Evolutionary conservation across 148 eudicot species (phyloP).

Genomic region (Salicornia ramosissima): DNA sequence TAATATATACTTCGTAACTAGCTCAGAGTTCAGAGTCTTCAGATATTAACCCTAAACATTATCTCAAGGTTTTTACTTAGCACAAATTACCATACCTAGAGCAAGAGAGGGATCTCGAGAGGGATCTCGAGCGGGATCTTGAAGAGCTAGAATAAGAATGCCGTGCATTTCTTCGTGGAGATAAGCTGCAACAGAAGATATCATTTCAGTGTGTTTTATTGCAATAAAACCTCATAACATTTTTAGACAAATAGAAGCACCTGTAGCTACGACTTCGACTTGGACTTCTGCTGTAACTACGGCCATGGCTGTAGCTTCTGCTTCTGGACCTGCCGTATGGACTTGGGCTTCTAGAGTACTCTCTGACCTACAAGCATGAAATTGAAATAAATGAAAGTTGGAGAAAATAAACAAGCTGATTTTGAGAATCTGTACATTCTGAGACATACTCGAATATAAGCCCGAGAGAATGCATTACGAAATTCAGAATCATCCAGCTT

Average conservation of each 20-base stretch:
- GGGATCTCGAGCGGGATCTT: slow-evolving; percentile 46
- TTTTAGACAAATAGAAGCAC: slow-evolving; percentile 12
- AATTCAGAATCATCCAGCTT: slow-evolving; percentile 82
- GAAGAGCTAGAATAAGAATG: slow-evolving; percentile 60
- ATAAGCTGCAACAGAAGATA: slow-evolving; percentile 36
- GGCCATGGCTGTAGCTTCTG: slow-evolving; percentile 51
- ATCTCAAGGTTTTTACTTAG: not conserved
- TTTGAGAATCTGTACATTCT: not conserved
- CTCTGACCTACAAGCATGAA: slow-evolving; percentile 43
- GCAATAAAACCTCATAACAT: not conserved
- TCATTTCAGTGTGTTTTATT: not conserved
- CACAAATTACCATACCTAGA: slow-evolving; percentile 43
- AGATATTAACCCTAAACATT: not conserved
- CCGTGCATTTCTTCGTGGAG: slow-evolving; percentile 48
- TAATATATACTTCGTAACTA: no score
- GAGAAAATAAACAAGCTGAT: not conserved
- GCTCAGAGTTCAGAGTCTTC: not conserved
- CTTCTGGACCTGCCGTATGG: slow-evolving; percentile 58
- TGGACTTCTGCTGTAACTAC: slow-evolving; percentile 57
- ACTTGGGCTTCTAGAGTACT: slow-evolving; percentile 61
- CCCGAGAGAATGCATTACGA: slow-evolving; percentile 55
- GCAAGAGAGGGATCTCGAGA: slow-evolving; percentile 30
- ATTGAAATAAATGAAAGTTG: not conserved
- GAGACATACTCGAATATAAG: slow-evolving; percentile 57
- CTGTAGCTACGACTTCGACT: slow-evolving; percentile 60